Conservation (phyloP, 2,329 filamentous ascomycete genomes). For the Rhinocladiella mackenziei region DNA sequence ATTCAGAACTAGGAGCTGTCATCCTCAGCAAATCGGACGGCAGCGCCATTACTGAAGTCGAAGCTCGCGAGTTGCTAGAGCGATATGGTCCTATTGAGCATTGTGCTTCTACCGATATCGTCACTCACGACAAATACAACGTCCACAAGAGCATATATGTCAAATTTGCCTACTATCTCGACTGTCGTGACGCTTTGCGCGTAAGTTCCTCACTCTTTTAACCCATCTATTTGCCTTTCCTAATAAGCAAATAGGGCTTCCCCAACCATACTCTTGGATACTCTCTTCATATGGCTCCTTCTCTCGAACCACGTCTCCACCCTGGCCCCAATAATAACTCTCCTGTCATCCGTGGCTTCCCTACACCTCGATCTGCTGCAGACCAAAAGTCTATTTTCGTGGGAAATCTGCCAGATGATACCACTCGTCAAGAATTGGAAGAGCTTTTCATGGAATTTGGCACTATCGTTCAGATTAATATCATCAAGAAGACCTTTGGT, state of each 20-base stretch:
- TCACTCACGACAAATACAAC: slow-evolving; percentile 5
- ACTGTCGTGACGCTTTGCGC: slow-evolving; percentile 28
- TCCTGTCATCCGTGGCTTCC: slow-evolving; percentile 15
- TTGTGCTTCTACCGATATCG: slow-evolving; percentile 12
- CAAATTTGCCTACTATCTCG: slow-evolving; percentile 29
- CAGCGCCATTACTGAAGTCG: slow-evolving; percentile 15
- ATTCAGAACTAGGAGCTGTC: slow-evolving; percentile 22
- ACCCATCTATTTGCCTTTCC: background rate
- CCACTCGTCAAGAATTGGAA: slow-evolving; percentile 17
- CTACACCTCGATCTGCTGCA: slow-evolving; percentile 16
- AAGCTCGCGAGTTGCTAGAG: slow-evolving; percentile 23
- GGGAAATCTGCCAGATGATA: slow-evolving; percentile 26
- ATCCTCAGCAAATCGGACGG: slow-evolving; percentile 24
- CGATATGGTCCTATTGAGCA: slow-evolving; percentile 25
- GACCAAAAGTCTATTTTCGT: slow-evolving; percentile 29
- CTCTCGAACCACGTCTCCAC: slow-evolving; percentile 20
- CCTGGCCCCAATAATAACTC: background rate
- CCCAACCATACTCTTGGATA: slow-evolving; percentile 15
- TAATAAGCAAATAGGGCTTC: slow-evolving; percentile 16
- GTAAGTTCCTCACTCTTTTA: slow-evolving; percentile 11
- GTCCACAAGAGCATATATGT: slow-evolving; percentile 21
- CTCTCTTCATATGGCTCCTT: slow-evolving; percentile 18
- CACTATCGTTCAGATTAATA: slow-evolving; percentile 22
- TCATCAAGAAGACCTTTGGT: slow-evolving; percentile 28
- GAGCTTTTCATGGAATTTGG: slow-evolving; percentile 24